Evolutionary conservation across 257 asterid genomes (phyloP), one percentile per base, ranked within the genome.

Genomic region (Mitragyna speciosa): DNA sequence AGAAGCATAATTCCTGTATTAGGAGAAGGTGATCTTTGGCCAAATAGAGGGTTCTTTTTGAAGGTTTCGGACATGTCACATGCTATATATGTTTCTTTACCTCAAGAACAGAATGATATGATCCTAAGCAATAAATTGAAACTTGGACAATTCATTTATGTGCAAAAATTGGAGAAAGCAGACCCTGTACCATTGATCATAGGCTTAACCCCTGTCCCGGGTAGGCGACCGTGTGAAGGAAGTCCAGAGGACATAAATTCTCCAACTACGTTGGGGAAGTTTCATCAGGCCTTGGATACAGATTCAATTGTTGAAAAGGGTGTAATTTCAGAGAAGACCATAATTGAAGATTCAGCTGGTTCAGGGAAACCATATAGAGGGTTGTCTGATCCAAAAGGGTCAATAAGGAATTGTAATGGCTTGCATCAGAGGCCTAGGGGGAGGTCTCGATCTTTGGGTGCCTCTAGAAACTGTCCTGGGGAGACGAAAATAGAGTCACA

Each of bases 21-120:
- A 22, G 94, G 91, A 82, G 96, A 91, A 82, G 97, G 95, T 45
- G 90, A 87, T 88, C 77, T 89, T 24, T 91, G 91, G 91, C 97
- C 98, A 0, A 87, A 89, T 56, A 84, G 87, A 49, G 97, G 96
- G 4, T 94, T 94, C 73, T 86, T 84, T 86, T 85, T 92, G 66
- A 89, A 90, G 67, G 94, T 94, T 49, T 89, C 97, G 20, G 98
- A 94, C 80, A 56, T 79, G 31, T 88, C 97, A 4, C 97, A 93
- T 71, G 89, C 94, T 31, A 72, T 89, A 2, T 90, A 87, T 59
- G 98, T 86, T 63, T 85, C 96, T 43, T 80, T 93, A 66, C 83
- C 90, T 33, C 85, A 89, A 64, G 88, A 93, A 36, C 90, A 91
- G 36, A 89, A 91, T 78, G 96, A 89, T 16, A 79, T 94, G 90